A percentile compares a stretch with the other conserved stretches of the same genome.
Conservation (phyloP, 768 basidiomycete species). For the Mrakia frigida region DNA sequence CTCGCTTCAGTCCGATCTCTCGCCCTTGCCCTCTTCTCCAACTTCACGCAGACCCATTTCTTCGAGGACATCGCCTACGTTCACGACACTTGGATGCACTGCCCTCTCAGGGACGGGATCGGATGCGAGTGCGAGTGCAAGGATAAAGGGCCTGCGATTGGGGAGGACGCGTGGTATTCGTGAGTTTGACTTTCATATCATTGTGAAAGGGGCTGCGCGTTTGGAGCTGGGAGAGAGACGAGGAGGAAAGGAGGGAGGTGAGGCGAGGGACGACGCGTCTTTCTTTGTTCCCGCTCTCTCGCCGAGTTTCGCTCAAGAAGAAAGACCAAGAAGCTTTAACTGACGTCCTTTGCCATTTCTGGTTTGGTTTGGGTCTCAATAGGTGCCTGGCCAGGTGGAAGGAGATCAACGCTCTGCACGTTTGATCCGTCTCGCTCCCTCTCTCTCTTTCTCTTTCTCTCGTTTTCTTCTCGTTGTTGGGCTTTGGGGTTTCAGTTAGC, state of each 20-base stretch:
- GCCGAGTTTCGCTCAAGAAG: no score
- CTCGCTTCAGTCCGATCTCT: conserved; percentile 15
- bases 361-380: background rate
- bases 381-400: conserved; percentile 1
- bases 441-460: no score
- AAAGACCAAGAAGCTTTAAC: no score
- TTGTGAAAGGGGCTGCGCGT: no score
- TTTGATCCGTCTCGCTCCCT: background rate
- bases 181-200: background rate
- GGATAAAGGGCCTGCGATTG: conserved; percentile 4
- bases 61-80: conserved; percentile 28
- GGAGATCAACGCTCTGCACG: conserved; percentile 3
- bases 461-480: no score
- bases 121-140: conserved; percentile 14
- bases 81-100: conserved; percentile 14
- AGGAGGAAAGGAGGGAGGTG: no score
- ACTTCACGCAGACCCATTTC: conserved; percentile 18
- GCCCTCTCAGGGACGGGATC: conserved; percentile 7
- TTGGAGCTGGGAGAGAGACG: no score
- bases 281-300: no score
- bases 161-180: conserved; percentile 1
- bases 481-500: no score
- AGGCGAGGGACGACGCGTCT: no score
- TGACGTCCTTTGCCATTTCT: no score
- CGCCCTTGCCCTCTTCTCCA: conserved; percentile 21